A percentile compares a stretch with the other conserved stretches of the same genome.
Conservation (phyloP, 2,329 filamentous ascomycete genomes). For the Acrodontium crateriforme region DNA sequence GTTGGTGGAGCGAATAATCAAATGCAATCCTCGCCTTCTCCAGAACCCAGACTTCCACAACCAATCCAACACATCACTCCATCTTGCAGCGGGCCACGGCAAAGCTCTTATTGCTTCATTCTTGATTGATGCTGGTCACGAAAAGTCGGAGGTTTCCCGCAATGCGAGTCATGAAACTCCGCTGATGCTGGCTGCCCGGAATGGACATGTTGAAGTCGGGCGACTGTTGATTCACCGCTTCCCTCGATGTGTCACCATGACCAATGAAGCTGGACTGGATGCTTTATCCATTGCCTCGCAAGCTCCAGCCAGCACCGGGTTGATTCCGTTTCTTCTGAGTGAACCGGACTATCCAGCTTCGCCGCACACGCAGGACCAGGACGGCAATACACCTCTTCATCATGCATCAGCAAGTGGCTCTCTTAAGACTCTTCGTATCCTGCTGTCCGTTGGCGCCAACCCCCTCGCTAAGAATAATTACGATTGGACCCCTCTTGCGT, state of each 20-base stretch:
- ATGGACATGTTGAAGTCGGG: constrained; percentile 60
- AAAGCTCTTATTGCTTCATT: constrained; percentile 52
- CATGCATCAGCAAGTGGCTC: constrained; percentile 75
- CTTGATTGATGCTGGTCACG: constrained; percentile 62
- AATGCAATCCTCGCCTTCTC: constrained; percentile 54
- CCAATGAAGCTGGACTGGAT: constrained; percentile 56
- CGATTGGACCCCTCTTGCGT: constrained; percentile 69
- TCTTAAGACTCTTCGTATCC: constrained; percentile 58
- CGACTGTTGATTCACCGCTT: constrained; percentile 54
- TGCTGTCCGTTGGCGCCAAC: constrained; percentile 67
- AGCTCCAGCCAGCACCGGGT: constrained; percentile 23
- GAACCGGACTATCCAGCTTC: constrained; percentile 16
- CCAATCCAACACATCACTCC: constrained; percentile 71
- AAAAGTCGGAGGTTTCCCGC: constrained; percentile 53
- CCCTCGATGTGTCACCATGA: constrained; percentile 47
- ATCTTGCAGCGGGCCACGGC: constrained; percentile 64
- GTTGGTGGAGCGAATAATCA: constrained; percentile 64
- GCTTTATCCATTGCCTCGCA: constrained; percentile 36
- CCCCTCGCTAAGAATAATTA: constrained; percentile 58
- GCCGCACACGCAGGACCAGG: constrained; percentile 36
- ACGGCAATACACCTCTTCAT: constrained; percentile 78
- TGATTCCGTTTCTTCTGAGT: constrained; percentile 29
- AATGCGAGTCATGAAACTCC: constrained; percentile 73
- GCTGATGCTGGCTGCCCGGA: constrained; percentile 60
- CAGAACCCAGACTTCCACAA: constrained; percentile 66